A percentile compares a stretch with the other conserved stretches of the same genome.
phyloP scores from a whole-genome alignment of 2,329 filamentous ascomycete genomes.

The Sphaerostilbella broomeana region DNA sequence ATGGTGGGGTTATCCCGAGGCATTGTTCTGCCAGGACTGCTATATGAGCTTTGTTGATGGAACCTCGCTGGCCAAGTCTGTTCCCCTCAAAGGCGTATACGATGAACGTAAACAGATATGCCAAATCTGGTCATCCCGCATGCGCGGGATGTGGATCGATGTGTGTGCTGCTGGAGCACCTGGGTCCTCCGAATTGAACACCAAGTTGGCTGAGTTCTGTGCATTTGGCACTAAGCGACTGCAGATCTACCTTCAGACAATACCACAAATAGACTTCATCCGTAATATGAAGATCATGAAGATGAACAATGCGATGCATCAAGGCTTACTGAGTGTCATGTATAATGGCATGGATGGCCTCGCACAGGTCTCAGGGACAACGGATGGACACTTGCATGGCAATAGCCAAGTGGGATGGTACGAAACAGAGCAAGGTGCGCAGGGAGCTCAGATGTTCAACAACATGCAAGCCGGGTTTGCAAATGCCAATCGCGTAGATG shows the following conservation, averaged over 20 bases:
- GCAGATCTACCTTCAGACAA: constrained; percentile 24
- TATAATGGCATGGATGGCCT: constrained; percentile 28
- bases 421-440: constrained; percentile 28
- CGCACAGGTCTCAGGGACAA: constrained; percentile 20
- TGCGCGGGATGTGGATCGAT: constrained; percentile 30
- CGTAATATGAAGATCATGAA: constrained; percentile 23
- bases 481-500: constrained; percentile 20
- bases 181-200: constrained; percentile 21
- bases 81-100: constrained; percentile 21
- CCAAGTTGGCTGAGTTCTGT: constrained; percentile 21
- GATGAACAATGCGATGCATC: constrained; percentile 28
- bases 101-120: constrained; percentile 26
- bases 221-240: constrained; percentile 22
- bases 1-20: constrained; percentile 32
- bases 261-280: constrained; percentile 26
- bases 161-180: constrained; percentile 22
- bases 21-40: constrained; percentile 29
- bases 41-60: constrained; percentile 25
- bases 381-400: constrained; percentile 27
- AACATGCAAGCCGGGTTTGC: constrained; percentile 28
- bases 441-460: constrained; percentile 26
- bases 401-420: constrained; percentile 30
- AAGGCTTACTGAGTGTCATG: constrained; percentile 26
- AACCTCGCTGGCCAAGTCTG: constrained; percentile 20
- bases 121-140: constrained; percentile 32